Percentiles rank a stretch among this genome's conserved stretches.
phyloP scores from a whole-genome alignment of 2,329 filamentous ascomycete species.

The Calonectria naviculata region DNA sequence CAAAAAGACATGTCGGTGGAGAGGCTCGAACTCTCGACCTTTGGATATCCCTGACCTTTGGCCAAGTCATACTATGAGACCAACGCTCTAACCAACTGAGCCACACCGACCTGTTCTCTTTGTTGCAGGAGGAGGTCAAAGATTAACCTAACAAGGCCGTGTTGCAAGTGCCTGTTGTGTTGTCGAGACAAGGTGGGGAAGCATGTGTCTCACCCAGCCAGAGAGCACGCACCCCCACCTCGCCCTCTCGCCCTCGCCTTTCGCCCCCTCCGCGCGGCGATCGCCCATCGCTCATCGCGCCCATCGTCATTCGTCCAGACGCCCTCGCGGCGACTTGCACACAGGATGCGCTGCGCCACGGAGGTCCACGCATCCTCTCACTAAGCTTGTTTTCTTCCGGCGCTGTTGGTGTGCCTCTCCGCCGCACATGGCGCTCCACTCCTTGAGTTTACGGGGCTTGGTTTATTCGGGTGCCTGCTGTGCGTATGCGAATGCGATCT shows the following conservation, averaged over 20 bases:
- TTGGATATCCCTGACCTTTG: conserved; percentile 38
- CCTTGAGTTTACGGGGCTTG: conserved; percentile 12
- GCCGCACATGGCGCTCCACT: conserved; percentile 5
- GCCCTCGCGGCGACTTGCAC: not conserved
- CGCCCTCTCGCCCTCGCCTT: conserved; percentile 18
- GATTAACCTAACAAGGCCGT: not conserved
- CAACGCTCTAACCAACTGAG: conserved; percentile 53
- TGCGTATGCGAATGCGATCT: not conserved
- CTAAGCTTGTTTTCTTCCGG: not conserved
- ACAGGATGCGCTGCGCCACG: conserved; percentile 28
- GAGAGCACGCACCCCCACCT: conserved; percentile 11
- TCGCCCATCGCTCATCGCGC: not conserved
- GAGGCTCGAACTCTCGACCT: conserved; percentile 44
- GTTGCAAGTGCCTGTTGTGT: too few species aligned
- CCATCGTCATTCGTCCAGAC: not conserved
- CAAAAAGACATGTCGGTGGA: conserved; percentile 32
- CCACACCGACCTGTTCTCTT: conserved; percentile 41
- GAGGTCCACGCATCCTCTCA: conserved; percentile 23
- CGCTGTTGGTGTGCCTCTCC: not conserved
- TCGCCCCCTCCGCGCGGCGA: conserved; percentile 17
- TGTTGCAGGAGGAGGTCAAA: not conserved
- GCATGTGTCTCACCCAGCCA: not conserved
- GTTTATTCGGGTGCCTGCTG: not conserved
- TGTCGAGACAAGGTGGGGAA: not conserved
- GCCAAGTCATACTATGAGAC: conserved; percentile 45